phyloP scores from a whole-genome alignment of 2,329 filamentous ascomycete species.

The Domatiomyces catenatus region DNA sequence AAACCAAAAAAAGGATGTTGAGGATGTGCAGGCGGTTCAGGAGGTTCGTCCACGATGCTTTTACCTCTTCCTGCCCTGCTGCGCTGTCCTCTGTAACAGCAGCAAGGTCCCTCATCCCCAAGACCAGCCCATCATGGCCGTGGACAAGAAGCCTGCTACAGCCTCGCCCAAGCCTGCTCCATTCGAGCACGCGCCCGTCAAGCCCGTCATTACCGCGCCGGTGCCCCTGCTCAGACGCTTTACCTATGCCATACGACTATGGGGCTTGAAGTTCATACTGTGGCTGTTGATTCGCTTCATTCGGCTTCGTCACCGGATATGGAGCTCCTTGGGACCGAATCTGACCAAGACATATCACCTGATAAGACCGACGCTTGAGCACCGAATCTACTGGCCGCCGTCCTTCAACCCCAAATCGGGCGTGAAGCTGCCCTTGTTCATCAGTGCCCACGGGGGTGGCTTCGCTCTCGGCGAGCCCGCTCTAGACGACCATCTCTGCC shows the following conservation, averaged over 20 bases:
- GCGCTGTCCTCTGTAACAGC: not conserved
- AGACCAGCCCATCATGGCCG: not conserved
- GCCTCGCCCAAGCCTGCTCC: not conserved
- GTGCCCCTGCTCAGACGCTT: not conserved
- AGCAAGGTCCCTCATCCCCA: not conserved
- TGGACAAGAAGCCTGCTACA: not conserved
- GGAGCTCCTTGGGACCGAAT: not conserved
- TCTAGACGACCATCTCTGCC: constrained; percentile 35
- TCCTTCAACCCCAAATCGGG: constrained; percentile 12
- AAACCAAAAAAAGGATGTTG: not conserved
- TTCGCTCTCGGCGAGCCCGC: constrained; percentile 31
- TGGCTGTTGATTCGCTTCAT: not conserved
- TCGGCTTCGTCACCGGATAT: not conserved
- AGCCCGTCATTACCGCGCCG: not conserved
- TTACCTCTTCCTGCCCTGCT: not conserved
- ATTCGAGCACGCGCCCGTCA: not conserved
- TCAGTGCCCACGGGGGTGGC: constrained; percentile 40
- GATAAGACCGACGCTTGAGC: constrained; percentile 17
- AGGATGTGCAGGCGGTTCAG: not conserved
- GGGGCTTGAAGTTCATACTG: not conserved
- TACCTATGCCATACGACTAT: not conserved
- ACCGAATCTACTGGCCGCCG: constrained; percentile 28
- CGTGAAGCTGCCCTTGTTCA: constrained; percentile 18
- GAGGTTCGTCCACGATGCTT: not conserved
- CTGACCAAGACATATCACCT: constrained; percentile 9